Evolutionary conservation across 176 grass and related monocot genomes (phyloP).

Genomic region (maize (Zea mays)): DNA sequence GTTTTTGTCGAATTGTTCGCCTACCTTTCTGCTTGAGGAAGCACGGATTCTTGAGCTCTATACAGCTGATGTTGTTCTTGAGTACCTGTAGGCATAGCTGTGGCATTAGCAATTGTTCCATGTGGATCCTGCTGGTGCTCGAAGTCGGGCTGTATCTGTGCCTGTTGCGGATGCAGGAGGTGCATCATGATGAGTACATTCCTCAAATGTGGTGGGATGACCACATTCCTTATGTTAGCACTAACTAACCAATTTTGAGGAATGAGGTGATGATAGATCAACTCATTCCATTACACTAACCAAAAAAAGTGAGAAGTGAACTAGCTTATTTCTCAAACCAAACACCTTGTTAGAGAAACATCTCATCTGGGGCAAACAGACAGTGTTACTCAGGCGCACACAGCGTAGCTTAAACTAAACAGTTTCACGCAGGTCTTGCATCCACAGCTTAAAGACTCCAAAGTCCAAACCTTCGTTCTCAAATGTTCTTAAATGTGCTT

Average conservation of each 20-base stretch:
- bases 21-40: background rate
- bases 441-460: background rate
- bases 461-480: background rate
- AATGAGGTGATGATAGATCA: too few relatives aligned
- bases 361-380: background rate
- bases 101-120: background rate
- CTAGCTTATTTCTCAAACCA: too few relatives aligned
- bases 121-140: background rate
- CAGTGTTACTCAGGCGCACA: background rate
- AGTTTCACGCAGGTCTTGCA: background rate
- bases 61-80: background rate
- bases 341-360: too few relatives aligned
- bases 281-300: too few relatives aligned
- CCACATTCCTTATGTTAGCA: too few relatives aligned
- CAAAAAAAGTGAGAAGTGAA: too few relatives aligned
- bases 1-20: background rate
- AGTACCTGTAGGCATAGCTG: background rate
- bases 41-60: background rate
- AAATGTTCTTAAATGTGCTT: background rate
- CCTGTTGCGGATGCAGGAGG: too few relatives aligned
- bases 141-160: background rate
- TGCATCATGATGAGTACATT: too few relatives aligned
- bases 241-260: too few relatives aligned
- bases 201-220: too few relatives aligned
- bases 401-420: background rate